Evolutionary conservation across 805 yeast species (phyloP).

Genomic region (Candida pseudofarinosa): DNA sequence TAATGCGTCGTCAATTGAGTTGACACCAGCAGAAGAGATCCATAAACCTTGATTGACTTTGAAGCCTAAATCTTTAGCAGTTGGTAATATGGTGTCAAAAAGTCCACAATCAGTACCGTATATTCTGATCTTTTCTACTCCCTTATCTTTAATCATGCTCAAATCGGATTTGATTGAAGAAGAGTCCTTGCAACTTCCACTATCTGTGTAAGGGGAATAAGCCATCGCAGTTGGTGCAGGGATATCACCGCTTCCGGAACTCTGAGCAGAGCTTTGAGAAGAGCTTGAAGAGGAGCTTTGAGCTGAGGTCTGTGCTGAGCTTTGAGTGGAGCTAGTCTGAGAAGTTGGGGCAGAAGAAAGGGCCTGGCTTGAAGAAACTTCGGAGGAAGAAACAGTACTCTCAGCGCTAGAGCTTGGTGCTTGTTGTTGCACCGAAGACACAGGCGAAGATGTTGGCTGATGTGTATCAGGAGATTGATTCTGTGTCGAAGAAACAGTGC

Average conservation of each 20-base stretch:
- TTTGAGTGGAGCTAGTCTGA: slow-evolving; percentile 9
- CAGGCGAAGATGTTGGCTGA: slow-evolving; percentile 12
- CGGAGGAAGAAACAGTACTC: slow-evolving; percentile 7
- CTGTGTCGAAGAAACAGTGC: not conserved
- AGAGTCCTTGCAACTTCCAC: slow-evolving; percentile 62
- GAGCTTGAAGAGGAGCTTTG: slow-evolving; percentile 11
- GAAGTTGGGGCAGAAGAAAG: slow-evolving; percentile 13
- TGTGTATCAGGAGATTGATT: slow-evolving; percentile 4
- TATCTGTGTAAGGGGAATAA: slow-evolving; percentile 74
- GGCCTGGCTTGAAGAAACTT: slow-evolving; percentile 5
- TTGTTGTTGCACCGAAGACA: slow-evolving; percentile 9
- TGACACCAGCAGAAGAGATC: slow-evolving; percentile 62
- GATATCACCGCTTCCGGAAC: slow-evolving; percentile 16
- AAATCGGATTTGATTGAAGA: slow-evolving; percentile 57
- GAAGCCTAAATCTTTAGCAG: slow-evolving; percentile 55
- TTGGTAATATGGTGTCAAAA: slow-evolving; percentile 60
- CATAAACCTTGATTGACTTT: slow-evolving; percentile 85
- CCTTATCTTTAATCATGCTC: slow-evolving; percentile 50
- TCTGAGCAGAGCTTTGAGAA: slow-evolving; percentile 11
- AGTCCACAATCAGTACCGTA: slow-evolving; percentile 88
- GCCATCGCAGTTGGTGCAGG: slow-evolving; percentile 57
- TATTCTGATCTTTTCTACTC: slow-evolving; percentile 64
- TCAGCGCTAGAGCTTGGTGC: not conserved
- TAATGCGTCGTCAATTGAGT: slow-evolving; percentile 63
- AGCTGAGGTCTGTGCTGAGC: slow-evolving; percentile 4